phyloP scores from a whole-genome alignment of 2,329 filamentous ascomycete species.

The Mycogone perniciosa region DNA sequence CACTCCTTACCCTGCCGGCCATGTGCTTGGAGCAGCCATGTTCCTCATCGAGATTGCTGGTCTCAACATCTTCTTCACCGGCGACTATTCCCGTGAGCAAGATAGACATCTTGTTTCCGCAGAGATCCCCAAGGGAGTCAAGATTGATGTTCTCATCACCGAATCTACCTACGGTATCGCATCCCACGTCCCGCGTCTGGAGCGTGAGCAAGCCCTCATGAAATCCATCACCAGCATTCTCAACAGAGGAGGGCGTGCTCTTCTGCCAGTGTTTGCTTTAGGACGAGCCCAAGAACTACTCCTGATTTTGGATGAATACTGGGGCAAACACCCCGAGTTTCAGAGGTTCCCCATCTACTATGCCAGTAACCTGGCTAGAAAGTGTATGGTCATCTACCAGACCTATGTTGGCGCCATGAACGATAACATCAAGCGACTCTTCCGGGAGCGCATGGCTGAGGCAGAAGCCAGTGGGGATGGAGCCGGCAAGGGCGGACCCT shows the following conservation, averaged over 20 bases:
- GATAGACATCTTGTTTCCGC: slow-evolving; percentile 94
- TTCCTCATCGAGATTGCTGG: slow-evolving; percentile 96
- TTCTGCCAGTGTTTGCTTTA: slow-evolving; percentile 93
- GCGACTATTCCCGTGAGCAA: slow-evolving; percentile 93
- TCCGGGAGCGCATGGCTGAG: slow-evolving; percentile 85
- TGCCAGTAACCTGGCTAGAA: slow-evolving; percentile 86
- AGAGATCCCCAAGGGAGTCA: slow-evolving; percentile 79
- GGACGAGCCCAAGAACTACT: slow-evolving; percentile 90
- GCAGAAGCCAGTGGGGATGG: slow-evolving; percentile 73
- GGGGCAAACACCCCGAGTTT: slow-evolving; percentile 80
- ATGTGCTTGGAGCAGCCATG: slow-evolving; percentile 98
- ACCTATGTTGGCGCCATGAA: slow-evolving; percentile 99
- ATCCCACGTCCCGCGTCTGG: slow-evolving; percentile 81
- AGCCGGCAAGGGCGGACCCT: slow-evolving; percentile 74
- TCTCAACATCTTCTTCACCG: slow-evolving; percentile 94
- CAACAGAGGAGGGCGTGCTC: slow-evolving; percentile 82
- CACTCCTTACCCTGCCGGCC: slow-evolving; percentile 92
- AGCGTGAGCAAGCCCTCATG: slow-evolving; percentile 90
- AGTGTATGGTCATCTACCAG: slow-evolving; percentile 98
- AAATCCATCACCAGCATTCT: slow-evolving; percentile 89
- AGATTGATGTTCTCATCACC: slow-evolving; percentile 93
- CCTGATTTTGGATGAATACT: slow-evolving; percentile 94
- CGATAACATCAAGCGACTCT: slow-evolving; percentile 96
- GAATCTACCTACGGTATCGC: slow-evolving; percentile 97
- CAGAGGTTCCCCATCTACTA: slow-evolving; percentile 96